These are phyloP conservation scores for Gypsophila paniculata DNA, from an alignment of 179 eudicot genomes.

Conservation along the genomic window DNA sequence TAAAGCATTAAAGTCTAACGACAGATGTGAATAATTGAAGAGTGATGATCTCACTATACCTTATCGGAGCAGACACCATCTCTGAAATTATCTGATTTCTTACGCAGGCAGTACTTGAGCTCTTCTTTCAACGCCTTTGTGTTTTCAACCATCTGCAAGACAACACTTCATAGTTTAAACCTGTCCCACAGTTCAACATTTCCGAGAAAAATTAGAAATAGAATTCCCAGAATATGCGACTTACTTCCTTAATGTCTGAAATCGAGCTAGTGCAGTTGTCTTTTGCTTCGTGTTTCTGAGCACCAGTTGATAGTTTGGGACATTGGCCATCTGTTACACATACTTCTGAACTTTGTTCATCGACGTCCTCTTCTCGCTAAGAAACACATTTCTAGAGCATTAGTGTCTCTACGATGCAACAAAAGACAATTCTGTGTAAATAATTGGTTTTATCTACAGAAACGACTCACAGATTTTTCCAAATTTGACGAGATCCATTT, in stretches of 20 bases:
- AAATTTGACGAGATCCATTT: constrained; percentile 26
- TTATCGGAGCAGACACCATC: constrained; percentile 37
- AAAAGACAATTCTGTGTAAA: not conserved
- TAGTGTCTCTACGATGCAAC: not conserved
- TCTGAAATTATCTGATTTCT: constrained; percentile 34
- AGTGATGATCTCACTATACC: constrained; percentile 18
- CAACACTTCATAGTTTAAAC: not conserved
- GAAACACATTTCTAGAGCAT: not conserved
- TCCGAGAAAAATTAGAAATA: not conserved
- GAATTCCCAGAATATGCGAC: not conserved
- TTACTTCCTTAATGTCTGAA: constrained; percentile 11
- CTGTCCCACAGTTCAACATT: not conserved
- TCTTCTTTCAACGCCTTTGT: constrained; percentile 43
- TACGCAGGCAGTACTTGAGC: constrained; percentile 22
- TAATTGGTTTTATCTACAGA: not conserved
- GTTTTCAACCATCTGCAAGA: constrained; percentile 33
- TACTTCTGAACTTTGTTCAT: constrained; percentile 12
- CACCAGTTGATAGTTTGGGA: not conserved
- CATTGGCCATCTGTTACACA: not conserved
- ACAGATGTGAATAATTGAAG: not conserved
- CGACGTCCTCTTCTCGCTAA: constrained; percentile 17
- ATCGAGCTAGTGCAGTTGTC: not conserved
- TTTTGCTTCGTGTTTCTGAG: not conserved
- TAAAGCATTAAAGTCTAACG: not conserved
- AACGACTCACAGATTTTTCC: constrained; percentile 33